These are phyloP conservation scores for Paecilomyces niveus DNA, from an alignment of 2,329 filamentous ascomycete species.

Conservation along the genomic window DNA sequence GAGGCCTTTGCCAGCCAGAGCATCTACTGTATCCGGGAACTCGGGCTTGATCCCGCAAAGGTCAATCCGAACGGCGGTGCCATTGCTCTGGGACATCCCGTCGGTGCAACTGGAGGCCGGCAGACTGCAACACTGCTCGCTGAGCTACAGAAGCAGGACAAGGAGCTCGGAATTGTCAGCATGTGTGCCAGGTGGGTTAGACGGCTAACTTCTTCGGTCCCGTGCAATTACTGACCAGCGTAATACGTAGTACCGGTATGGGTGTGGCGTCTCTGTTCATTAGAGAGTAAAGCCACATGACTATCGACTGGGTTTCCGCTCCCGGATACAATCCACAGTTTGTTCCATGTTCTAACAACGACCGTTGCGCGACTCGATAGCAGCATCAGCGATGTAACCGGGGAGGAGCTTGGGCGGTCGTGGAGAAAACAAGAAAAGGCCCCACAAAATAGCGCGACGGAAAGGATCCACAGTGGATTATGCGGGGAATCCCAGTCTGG, in stretches of 20 bases:
- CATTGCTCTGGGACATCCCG: constrained; percentile 79
- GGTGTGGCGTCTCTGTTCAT: constrained; percentile 18
- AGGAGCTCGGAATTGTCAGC: constrained; percentile 80
- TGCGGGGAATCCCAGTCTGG: neutral
- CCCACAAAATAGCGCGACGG: neutral
- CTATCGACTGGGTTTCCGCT: neutral
- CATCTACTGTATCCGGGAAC: constrained; percentile 74
- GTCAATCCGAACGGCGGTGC: constrained; percentile 90
- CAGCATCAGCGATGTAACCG: neutral
- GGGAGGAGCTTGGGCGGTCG: neutral
- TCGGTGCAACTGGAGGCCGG: constrained; percentile 76
- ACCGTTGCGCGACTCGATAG: neutral
- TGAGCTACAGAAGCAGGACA: constrained; percentile 69
- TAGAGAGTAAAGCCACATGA: constrained; percentile 9
- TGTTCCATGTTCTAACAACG: neutral
- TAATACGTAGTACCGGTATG: constrained; percentile 14
- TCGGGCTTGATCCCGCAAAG: constrained; percentile 51
- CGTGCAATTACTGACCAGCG: neutral
- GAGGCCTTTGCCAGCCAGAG: constrained; percentile 96
- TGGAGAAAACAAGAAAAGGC: neutral
- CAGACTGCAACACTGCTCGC: constrained; percentile 87
- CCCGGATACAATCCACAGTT: neutral
- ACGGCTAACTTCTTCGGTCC: constrained; percentile 4
- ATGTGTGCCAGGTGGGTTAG: constrained; percentile 65
- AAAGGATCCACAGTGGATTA: neutral